Base-by-base conservation (phyloP, 169 alveolate species). In the Toxoplasma gondii region DNA sequence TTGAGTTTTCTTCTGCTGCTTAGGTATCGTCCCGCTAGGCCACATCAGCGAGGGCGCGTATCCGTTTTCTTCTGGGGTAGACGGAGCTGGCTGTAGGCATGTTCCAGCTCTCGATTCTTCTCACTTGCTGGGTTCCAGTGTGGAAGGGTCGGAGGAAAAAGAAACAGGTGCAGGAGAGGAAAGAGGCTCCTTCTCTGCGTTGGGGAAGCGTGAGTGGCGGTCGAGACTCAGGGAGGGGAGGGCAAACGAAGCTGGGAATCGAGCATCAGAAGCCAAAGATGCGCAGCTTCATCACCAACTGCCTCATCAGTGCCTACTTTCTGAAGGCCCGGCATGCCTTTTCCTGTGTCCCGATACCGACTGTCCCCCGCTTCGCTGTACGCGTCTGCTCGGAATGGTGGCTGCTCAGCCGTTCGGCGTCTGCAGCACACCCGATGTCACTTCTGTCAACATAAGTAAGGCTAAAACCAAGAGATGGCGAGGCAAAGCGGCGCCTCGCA, bases 321-420 rank as follows among this genome's bases (percentile, higher is more conserved):
- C 45, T 29, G 86, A 78, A 78, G 86, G 45, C 19, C 86, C 86
- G 19, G 39, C 86, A 38, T 0, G n/a, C 10, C 86, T 78, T 10
- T 78, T 78, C 45, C 86, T 78, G 44, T 78, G 86, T 27, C 86
- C 86, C n/a, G 86, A 78, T 45, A 78, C 86, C 39, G 27, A 41
- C n/a, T 78, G 86, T 38, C 86, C 86, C 39, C 86, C 86, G 27
- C 86, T 78, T 36, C 86, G 86, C n/a, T 78, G 86, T n/a, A 78
- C 86, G 44, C 86, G 86, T n/a, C 86, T 78, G 39, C 86, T 78
- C 49, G 86, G 86, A 10, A 78, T 78, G 86, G n/a, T n/a, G 29
- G 86, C 86, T 27, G 86, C 86, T 27, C 86, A 78, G 45, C 86
- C 2, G 24, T 78, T 24, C 24, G 86, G 86, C 27, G 86, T 78